These are phyloP conservation scores for Kuraishia hungarica DNA, from an alignment of 805 yeast species.

Conservation along the genomic window DNA sequence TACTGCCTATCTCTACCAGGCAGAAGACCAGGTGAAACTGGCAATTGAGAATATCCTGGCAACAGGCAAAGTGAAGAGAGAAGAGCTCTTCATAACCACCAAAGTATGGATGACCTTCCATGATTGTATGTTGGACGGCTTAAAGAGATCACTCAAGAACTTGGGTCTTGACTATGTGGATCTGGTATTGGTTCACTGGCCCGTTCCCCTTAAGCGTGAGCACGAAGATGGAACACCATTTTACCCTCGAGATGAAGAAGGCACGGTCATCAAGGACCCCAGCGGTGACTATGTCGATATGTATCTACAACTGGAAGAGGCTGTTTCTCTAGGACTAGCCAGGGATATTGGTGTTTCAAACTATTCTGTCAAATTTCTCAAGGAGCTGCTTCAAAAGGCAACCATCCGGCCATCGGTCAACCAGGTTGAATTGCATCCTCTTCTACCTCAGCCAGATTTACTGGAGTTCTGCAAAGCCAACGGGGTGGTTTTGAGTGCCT, in stretches of 20 bases:
- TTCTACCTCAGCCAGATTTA: conserved; percentile 29
- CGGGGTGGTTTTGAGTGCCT: conserved; percentile 39
- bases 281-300: conserved; percentile 79
- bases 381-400: conserved; percentile 31
- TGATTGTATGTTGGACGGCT: conserved; percentile 30
- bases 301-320: conserved; percentile 30
- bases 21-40: conserved; percentile 33
- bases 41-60: conserved; percentile 38
- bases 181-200: conserved; percentile 42
- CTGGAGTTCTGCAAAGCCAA: conserved; percentile 27
- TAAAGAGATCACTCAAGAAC: conserved; percentile 30
- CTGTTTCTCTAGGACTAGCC: conserved; percentile 10
- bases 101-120: conserved; percentile 51
- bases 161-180: conserved; percentile 38
- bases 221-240: conserved; percentile 27
- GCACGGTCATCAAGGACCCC: conserved; percentile 57
- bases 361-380: conserved; percentile 29
- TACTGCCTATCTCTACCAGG: conserved; percentile 42
- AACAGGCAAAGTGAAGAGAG: conserved; percentile 37
- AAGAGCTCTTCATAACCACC: conserved; percentile 61
- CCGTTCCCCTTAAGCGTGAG: conserved; percentile 31
- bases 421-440: conserved; percentile 47
- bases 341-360: conserved; percentile 55
- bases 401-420: conserved; percentile 43
- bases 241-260: conserved; percentile 27